Base-by-base conservation (phyloP, 331 rosid species). In the Pyrus hybrid region DNA sequence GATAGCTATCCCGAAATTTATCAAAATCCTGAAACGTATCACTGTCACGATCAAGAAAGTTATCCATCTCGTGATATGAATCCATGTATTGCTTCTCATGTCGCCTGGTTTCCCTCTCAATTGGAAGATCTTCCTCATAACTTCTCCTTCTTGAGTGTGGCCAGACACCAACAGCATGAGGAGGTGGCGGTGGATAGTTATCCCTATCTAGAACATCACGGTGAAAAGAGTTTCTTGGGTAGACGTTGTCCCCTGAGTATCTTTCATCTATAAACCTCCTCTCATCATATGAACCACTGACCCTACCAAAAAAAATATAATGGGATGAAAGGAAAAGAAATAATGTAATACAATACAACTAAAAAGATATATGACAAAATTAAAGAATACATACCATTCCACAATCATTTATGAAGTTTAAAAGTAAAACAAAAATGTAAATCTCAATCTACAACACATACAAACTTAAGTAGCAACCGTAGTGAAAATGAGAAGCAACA, bases 201-300 rank as follows among this genome's bases (percentile, higher is more conserved):
- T 94, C 97, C 85, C 96, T 85, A 67, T 92, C 91, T 81, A 87
- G 66, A 82, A 73, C 81, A 64, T 94, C 96, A 71, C 78, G 92
- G 64, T 75, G 95, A 75, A 86, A 87, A 62, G 89, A 80, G 83
- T 86, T 88, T 84, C 97, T 88, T 68, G 90, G 90, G 79, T 87
- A 91, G 72, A 79, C 28, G 29, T 83, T 83, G 78, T 86, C 97
- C 82, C 95, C 85, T 12, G 95, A 79, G 80, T 86, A 94, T 70
- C 97, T 84, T 75, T 92, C 99, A 88, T 92, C 97, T 57, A 90
- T 54, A 81, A 87, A 91, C 82, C 93, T 82, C 74, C 97, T 91
- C 45, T 88, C 99, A 71, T 92, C 95, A 56, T 83, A 94, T 68
- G 99, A 78, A 82, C 88, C 88, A 69, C 95, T 87, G 64, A 81